These are phyloP conservation scores for Trichoderma afroharzianum DNA, from an alignment of 2,329 filamentous ascomycete species.

Conservation along the genomic window DNA sequence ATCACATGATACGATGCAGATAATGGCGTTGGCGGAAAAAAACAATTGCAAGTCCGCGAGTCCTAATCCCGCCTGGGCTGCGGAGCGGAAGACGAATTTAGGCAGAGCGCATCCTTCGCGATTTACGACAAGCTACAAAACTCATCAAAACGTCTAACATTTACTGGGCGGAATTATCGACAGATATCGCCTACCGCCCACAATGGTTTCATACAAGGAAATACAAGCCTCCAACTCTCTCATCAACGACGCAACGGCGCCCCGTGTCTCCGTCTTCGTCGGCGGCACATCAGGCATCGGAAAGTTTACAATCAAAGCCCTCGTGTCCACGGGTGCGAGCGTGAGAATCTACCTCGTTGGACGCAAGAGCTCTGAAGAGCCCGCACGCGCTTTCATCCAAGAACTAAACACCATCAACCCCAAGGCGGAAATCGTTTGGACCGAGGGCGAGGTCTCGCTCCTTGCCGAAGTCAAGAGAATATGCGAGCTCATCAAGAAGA, in stretches of 20 bases:
- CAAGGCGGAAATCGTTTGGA: background rate
- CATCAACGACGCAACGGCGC: background rate
- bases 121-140: background rate
- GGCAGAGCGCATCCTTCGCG: background rate
- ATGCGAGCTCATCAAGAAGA: background rate
- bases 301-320: background rate
- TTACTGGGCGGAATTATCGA: accelerated
- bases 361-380: background rate
- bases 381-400: background rate
- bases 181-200: background rate
- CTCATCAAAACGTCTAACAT: background rate
- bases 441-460: background rate
- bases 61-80: background rate
- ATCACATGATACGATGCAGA: background rate
- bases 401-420: background rate
- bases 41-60: background rate
- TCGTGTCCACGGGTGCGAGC: background rate
- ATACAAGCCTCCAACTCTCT: background rate
- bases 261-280: background rate
- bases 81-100: background rate
- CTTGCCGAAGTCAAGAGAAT: background rate
- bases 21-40: background rate
- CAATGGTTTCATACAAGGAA: background rate
- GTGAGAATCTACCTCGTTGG: background rate
- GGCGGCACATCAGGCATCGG: background rate